phyloP scores from a whole-genome alignment of 2,329 filamentous ascomycete genomes.

The Colletotrichum ledebouriae region DNA sequence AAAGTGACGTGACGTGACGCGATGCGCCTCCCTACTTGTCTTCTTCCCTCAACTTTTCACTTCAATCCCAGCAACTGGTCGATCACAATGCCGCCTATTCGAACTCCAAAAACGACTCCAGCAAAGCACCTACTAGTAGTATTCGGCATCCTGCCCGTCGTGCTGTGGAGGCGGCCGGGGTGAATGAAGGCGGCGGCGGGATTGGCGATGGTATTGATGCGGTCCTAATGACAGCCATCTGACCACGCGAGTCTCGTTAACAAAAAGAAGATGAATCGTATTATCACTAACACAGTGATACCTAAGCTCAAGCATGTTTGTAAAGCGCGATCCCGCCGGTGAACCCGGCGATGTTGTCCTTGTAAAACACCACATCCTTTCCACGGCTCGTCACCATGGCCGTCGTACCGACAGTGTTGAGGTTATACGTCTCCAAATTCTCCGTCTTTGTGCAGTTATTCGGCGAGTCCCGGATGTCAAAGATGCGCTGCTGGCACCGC shows the following conservation, averaged over 20 bases:
- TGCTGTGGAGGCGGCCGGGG: too few species aligned
- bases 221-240: too few species aligned
- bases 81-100: not conserved
- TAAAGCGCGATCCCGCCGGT: conserved; percentile 54
- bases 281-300: not conserved
- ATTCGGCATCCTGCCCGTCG: conserved; percentile 1
- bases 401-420: conserved; percentile 60
- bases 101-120: not conserved
- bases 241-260: not conserved
- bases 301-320: conserved; percentile 36
- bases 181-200: too few species aligned
- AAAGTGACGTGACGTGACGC: too few species aligned
- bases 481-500: conserved; percentile 62
- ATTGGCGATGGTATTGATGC: too few species aligned
- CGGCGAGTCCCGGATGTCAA: conserved; percentile 48
- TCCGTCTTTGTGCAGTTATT: conserved; percentile 44
- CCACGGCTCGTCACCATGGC: conserved; percentile 57
- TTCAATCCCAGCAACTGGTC: not conserved
- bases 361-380: conserved; percentile 51
- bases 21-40: not conserved
- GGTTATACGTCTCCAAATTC: conserved; percentile 56
- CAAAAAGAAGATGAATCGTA: not conserved
- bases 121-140: not conserved
- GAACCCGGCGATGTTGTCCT: conserved; percentile 56
- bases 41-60: not conserved